Conservation (phyloP, 2,329 filamentous ascomycete species). For the Xylariaceae sp. region DNA sequence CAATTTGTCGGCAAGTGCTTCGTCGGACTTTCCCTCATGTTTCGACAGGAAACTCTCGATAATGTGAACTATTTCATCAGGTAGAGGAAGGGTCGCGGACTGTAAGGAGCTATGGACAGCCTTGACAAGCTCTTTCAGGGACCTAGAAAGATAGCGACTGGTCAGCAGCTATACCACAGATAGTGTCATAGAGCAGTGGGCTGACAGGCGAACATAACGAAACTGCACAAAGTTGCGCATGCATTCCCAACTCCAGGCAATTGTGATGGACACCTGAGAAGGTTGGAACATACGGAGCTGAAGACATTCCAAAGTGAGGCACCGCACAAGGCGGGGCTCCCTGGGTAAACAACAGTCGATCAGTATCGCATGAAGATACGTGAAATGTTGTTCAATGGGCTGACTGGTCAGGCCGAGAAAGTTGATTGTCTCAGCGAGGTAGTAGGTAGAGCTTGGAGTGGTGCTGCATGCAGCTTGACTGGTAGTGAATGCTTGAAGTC, state of each 20-base stretch:
- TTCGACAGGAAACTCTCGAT: constrained; percentile 66
- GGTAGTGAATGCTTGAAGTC: constrained; percentile 13
- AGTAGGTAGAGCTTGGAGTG: not conserved
- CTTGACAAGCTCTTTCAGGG: constrained; percentile 58
- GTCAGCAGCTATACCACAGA: constrained; percentile 11
- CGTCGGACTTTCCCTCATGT: constrained; percentile 61
- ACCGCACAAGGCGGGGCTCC: constrained; percentile 12
- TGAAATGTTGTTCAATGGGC: constrained; percentile 4
- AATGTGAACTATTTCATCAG: constrained; percentile 57
- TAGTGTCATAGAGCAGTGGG: not conserved
- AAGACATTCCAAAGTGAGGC: constrained; percentile 20
- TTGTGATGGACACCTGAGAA: not conserved
- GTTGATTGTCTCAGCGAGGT: constrained; percentile 6
- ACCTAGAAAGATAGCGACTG: constrained; percentile 30
- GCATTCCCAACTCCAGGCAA: not conserved
- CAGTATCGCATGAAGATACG: not conserved
- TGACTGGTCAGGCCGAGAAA: constrained; percentile 6
- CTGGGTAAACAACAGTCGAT: constrained; percentile 6
- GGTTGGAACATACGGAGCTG: constrained; percentile 25
- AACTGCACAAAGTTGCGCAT: not conserved
- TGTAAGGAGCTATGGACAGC: constrained; percentile 49
- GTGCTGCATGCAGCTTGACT: not conserved
- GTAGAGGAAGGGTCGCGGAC: constrained; percentile 55
- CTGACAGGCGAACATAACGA: not conserved
- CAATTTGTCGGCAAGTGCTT: constrained; percentile 63